A percentile compares a stretch with the other conserved stretches of the same genome.
Conservation (phyloP, 2,329 filamentous ascomycete genomes). For the Trichoderma citrinoviride region DNA sequence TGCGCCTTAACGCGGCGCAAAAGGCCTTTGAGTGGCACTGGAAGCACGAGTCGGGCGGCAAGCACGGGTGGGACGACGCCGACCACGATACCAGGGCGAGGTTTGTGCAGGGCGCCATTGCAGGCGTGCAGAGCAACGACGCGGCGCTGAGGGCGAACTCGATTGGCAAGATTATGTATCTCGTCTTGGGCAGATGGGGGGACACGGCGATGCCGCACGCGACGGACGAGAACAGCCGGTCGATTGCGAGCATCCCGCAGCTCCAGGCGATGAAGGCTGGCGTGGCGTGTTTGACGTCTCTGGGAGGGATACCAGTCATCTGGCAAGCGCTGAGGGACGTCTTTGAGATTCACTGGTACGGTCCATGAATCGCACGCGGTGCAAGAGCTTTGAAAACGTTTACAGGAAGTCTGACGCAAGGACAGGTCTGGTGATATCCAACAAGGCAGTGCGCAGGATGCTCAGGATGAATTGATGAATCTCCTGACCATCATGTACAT, state of each 20-base stretch:
- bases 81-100: conserved; percentile 52
- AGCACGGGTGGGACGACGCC: conserved; percentile 63
- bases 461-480: conserved; percentile 60
- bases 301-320: conserved; percentile 50
- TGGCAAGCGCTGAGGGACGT: conserved; percentile 50
- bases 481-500: conserved; percentile 63
- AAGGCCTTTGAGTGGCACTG: conserved; percentile 75
- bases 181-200: conserved; percentile 68
- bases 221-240: conserved; percentile 42
- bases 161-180: conserved; percentile 57
- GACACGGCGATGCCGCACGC: conserved; percentile 57
- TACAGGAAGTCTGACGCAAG: conserved; percentile 30
- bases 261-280: conserved; percentile 58
- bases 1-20: conserved; percentile 72
- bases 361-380: conserved; percentile 5
- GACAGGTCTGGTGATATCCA: conserved; percentile 48
- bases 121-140: conserved; percentile 44
- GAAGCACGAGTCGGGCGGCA: conserved; percentile 48
- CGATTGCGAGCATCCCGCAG: conserved; percentile 54
- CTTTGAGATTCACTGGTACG: conserved; percentile 55
- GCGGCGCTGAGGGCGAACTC: conserved; percentile 50
- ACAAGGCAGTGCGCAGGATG: conserved; percentile 47
- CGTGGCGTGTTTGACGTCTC: conserved; percentile 49
- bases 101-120: conserved; percentile 58
- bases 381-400: neutral